These are phyloP conservation scores for Erigeron philadelphicus DNA, from an alignment of 140 eudicot species.

Conservation along the genomic window DNA sequence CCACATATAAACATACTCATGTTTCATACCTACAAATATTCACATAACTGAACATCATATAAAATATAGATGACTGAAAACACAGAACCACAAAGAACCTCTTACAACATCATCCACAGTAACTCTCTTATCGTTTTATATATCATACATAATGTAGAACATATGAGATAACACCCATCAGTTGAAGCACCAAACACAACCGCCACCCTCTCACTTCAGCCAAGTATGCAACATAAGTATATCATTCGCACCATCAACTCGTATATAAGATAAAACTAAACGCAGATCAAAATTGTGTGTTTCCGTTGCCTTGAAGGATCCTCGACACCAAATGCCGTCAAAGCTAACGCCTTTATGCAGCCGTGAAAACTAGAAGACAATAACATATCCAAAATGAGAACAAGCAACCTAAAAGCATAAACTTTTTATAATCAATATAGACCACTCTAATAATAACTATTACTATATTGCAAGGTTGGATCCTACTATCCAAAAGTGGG, in stretches of 20 bases:
- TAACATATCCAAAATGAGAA: background rate
- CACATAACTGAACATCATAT: conserved; percentile 26
- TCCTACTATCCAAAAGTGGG: background rate
- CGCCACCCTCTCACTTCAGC: conserved; percentile 14
- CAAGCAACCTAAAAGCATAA: no score
- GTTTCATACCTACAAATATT: conserved; percentile 45
- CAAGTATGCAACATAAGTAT: conserved; percentile 17
- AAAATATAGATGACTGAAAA: conserved; percentile 26
- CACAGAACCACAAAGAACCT: conserved; percentile 25
- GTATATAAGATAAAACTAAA: conserved; percentile 14
- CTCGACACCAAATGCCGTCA: conserved; percentile 12
- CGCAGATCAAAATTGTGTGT: conserved; percentile 35
- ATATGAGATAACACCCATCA: conserved; percentile 30
- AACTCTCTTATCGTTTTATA: conserved; percentile 18
- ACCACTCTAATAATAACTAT: no score
- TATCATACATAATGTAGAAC: conserved; percentile 25
- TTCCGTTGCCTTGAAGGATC: conserved; percentile 22
- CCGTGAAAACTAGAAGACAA: conserved; percentile 22
- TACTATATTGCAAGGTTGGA: conserved; percentile 1
- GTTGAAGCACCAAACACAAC: conserved; percentile 19
- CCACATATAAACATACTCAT: conserved; percentile 32
- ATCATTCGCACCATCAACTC: conserved; percentile 27
- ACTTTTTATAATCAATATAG: background rate
- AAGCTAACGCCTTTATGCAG: conserved; percentile 9
- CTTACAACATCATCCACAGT: conserved; percentile 30